phyloP scores from a whole-genome alignment of 176 grass and related monocot species.

The Metroxylon sagu region DNA sequence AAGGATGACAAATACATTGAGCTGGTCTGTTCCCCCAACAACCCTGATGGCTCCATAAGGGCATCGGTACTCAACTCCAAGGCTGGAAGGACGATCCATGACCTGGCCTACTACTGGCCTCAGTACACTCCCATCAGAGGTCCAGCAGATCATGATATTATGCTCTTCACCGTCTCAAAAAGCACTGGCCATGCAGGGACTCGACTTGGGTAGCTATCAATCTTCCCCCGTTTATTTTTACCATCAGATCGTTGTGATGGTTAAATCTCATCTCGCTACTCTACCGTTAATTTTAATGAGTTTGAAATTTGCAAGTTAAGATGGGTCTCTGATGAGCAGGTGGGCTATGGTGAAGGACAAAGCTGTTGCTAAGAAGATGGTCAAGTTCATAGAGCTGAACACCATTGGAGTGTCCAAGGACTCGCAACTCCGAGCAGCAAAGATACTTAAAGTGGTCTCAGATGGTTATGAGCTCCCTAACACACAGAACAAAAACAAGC shows the following conservation, averaged over 20 bases:
- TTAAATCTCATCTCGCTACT: no score
- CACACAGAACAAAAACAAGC: background rate
- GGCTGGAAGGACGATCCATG: constrained; percentile 46
- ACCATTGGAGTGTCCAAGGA: constrained; percentile 89
- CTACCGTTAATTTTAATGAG: no score
- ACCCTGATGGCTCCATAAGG: constrained; percentile 60
- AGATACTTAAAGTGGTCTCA: constrained; percentile 54
- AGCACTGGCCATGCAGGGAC: constrained; percentile 76
- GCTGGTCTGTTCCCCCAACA: constrained; percentile 78
- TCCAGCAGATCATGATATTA: constrained; percentile 50
- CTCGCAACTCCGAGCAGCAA: constrained; percentile 69
- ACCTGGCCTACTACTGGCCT: constrained; percentile 88
- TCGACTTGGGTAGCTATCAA: constrained; percentile 41
- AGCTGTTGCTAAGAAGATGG: constrained; percentile 45
- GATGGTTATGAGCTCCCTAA: constrained; percentile 40
- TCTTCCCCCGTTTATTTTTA: background rate
- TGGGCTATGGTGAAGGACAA: constrained; percentile 88
- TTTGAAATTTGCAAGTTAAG: no score
- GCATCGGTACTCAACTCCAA: constrained; percentile 38
- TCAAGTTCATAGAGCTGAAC: constrained; percentile 79
- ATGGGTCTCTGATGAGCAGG: constrained; percentile 11
- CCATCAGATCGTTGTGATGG: no score
- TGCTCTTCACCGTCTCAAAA: constrained; percentile 95
- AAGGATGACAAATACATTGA: constrained; percentile 49
- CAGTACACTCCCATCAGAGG: constrained; percentile 70